These are phyloP conservation scores for Claviceps capensis DNA, from an alignment of 2,329 filamentous ascomycete species.

Conservation along the genomic window DNA sequence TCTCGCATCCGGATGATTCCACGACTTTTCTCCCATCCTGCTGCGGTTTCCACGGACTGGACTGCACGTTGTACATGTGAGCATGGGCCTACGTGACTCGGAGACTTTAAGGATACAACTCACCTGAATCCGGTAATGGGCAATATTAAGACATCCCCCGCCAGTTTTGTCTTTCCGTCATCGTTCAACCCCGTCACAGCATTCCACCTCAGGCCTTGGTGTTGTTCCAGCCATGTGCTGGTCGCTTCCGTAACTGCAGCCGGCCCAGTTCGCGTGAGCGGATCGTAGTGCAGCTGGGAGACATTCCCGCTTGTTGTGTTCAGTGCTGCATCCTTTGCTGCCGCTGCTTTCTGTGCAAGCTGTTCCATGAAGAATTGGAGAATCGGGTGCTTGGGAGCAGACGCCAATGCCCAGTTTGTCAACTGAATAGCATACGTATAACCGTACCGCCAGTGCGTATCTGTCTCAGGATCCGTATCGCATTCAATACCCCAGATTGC, in stretches of 20 bases:
- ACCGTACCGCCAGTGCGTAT: constrained; percentile 12
- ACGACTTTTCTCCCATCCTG: constrained; percentile 11
- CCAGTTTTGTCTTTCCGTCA: constrained; percentile 10
- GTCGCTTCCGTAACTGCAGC: constrained; percentile 12
- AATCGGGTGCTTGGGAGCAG: constrained; percentile 9
- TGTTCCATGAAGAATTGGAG: constrained; percentile 9
- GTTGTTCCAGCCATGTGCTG: constrained; percentile 8
- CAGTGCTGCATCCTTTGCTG: neutral
- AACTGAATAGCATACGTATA: constrained; percentile 12
- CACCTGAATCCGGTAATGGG: constrained; percentile 13
- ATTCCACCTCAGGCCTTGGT: constrained; percentile 10
- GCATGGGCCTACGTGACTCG: neutral
- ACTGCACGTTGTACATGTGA: neutral
- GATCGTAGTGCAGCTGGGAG: constrained; percentile 6
- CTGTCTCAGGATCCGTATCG: constrained; percentile 8
- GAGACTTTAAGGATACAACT: neutral
- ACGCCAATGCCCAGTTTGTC: constrained; percentile 13
- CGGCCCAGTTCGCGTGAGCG: constrained; percentile 11
- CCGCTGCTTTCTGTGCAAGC: constrained; percentile 5
- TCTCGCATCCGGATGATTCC: constrained; percentile 9
- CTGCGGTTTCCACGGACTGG: constrained; percentile 7
- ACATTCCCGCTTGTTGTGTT: neutral
- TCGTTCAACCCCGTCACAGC: constrained; percentile 10
- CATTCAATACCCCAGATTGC: constrained; percentile 4
- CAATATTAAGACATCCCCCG: constrained; percentile 9